Base-by-base conservation (phyloP, 2,329 filamentous ascomycete genomes). In the Tolypocladium guangdongense region DNA sequence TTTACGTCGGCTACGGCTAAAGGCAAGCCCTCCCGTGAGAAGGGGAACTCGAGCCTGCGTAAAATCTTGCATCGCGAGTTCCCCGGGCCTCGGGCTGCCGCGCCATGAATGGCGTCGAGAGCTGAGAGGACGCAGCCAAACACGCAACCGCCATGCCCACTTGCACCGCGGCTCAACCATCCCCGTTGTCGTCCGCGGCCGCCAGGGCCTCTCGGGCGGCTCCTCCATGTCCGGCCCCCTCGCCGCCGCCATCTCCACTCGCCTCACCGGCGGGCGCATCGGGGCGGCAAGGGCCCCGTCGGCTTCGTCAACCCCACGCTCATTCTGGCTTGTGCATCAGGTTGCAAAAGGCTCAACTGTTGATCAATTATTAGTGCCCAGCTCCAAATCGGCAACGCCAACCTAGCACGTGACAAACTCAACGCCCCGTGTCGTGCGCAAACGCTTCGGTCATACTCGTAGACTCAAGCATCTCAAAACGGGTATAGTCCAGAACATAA, bases 131-230 rank as follows among this genome's bases (percentile, higher is more conserved):
- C 58, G 55, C 39, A 51, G 51, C 32, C 59, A 58, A n/a, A n/a
- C n/a, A n/a, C n/a, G n/a, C n/a, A n/a, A n/a, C n/a, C n/a, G n/a
- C n/a, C n/a, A n/a, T n/a, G n/a, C n/a, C n/a, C n/a, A n/a, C n/a
- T n/a, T n/a, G n/a, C n/a, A n/a, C n/a, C n/a, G n/a, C n/a, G n/a
- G n/a, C n/a, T n/a, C n/a, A n/a, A n/a, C n/a, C n/a, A n/a, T n/a
- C n/a, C n/a, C n/a, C 53, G 64, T 76, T 7, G 72, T 73, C 1
- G 62, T 74, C 35, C 63, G 75, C 49, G 74, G 74, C 22, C 60
- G 62, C 6, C 74, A 74, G 52, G 58, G 60, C 0, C 64, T 74
- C 32, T 69, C 74, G 0, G 77, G 69, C 50, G 79, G 78, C 16
- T 82, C 80, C 0, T 77, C 73, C 49, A 66, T 64, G 36, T 63